phyloP scores from a whole-genome alignment of 805 yeast genomes.

The Saturnispora quitensis region DNA sequence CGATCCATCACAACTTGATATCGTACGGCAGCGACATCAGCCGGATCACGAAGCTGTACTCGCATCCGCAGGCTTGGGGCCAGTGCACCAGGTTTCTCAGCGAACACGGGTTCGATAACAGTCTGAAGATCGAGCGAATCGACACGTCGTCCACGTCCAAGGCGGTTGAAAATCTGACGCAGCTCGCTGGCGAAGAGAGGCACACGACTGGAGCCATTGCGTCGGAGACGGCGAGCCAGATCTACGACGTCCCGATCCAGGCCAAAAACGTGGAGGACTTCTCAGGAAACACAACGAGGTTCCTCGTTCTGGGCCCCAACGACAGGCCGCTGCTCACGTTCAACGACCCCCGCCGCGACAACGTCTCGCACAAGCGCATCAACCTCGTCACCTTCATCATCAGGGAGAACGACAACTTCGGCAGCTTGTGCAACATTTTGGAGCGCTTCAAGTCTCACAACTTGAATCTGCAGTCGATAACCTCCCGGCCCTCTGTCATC shows the following conservation, averaged over 20 bases:
- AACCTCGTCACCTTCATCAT: constrained; percentile 60
- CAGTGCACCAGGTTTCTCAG: constrained; percentile 60
- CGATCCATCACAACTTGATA: constrained; percentile 70
- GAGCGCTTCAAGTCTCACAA: constrained; percentile 43
- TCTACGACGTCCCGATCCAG: constrained; percentile 49
- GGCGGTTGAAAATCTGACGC: constrained; percentile 62
- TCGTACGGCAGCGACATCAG: constrained; percentile 35
- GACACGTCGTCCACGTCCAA: constrained; percentile 76
- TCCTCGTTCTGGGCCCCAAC: constrained; percentile 52
- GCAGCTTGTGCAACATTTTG: constrained; percentile 63
- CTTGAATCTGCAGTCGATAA: constrained; percentile 61
- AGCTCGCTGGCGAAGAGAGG: constrained; percentile 25
- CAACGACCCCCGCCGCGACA: constrained; percentile 1
- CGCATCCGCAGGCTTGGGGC: constrained; percentile 99
- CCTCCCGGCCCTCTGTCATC: constrained; percentile 64
- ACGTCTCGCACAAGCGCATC: constrained; percentile 23
- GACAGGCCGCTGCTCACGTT: constrained; percentile 10
- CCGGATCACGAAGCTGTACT: constrained; percentile 51
- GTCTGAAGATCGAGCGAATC: constrained; percentile 34
- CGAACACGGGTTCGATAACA: constrained; percentile 24
- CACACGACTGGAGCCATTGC: constrained; percentile 61
- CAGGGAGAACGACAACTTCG: constrained; percentile 54
- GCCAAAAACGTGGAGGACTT: constrained; percentile 58
- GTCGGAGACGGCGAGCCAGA: constrained; percentile 53
- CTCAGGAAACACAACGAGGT: constrained; percentile 74